Conservation (phyloP, 2,329 filamentous ascomycete genomes). For the Exophiala sp. region DNA sequence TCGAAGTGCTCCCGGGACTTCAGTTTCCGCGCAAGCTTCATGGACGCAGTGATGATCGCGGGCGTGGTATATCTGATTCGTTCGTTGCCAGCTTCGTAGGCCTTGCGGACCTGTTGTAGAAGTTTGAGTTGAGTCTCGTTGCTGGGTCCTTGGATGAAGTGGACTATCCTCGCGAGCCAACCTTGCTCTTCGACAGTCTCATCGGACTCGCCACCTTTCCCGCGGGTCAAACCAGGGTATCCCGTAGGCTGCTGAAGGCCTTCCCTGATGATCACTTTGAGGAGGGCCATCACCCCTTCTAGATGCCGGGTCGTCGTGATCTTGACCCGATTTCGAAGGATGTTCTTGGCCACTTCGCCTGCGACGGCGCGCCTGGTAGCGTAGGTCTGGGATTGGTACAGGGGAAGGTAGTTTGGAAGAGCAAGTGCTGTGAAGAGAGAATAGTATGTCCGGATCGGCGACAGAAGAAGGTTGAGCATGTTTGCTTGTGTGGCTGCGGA, state of each 20-base stretch:
- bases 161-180: conserved; percentile 87
- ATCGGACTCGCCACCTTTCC: conserved; percentile 78
- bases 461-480: conserved; percentile 81
- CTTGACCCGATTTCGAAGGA: conserved; percentile 74
- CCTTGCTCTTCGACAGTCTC: conserved; percentile 98
- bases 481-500: conserved; percentile 81
- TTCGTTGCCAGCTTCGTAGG: conserved; percentile 86
- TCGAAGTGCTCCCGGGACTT: conserved; percentile 86
- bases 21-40: conserved; percentile 82
- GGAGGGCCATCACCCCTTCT: conserved; percentile 79
- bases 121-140: conserved; percentile 90
- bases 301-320: conserved; percentile 74
- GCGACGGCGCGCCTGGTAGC: conserved; percentile 85
- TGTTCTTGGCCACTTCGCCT: conserved; percentile 72
- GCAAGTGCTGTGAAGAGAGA: conserved; percentile 96
- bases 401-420: conserved; percentile 82
- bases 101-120: conserved; percentile 78
- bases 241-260: conserved; percentile 76
- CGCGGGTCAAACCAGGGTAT: conserved; percentile 71
- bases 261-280: conserved; percentile 90
- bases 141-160: conserved; percentile 73
- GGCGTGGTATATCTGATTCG: conserved; percentile 94
- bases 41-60: conserved; percentile 78
- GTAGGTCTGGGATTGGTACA: conserved; percentile 88
- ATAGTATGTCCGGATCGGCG: conserved; percentile 79